Evolutionary conservation across 2,329 filamentous ascomycete species (phyloP), one percentile per base, ranked within the genome.

Genomic region (Colletotrichum tropicale): DNA sequence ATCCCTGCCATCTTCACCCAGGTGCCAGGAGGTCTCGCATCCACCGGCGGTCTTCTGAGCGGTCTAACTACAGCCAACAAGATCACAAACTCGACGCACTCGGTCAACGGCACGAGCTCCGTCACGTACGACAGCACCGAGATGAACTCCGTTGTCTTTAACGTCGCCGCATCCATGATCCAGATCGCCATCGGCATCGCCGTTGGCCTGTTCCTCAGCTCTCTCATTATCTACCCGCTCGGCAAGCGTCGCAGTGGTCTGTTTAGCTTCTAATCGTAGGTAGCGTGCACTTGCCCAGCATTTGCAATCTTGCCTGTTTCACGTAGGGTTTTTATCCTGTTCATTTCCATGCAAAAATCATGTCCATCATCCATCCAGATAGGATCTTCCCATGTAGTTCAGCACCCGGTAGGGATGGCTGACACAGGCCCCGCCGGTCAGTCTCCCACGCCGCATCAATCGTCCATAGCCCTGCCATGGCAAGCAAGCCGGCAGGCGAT

Each of bases 181-280:
- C 87, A 89, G 79, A 88, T 89, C 71, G 88, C 88, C 16, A 88
- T 89, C 76, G 88, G 88, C 16, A 89, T 89, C 66, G 88, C 88
- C 8, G 86, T 89, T 13, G 88, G 88, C 4, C 80, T 89, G 8
- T 89, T 89, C 75, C 79, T 89, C 76, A 88, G 87, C 73, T 87
- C 88, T 3, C 80, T 89, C 36, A 79, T 89, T 26, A 82, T 89
- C 8, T 89, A 89, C 76, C 88, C 88, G 8, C 81, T 89, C 38
- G 88, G 87, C 52, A 89, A 89, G 80, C 84, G 87, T 58, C 85
- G 88, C 58, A 89, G 87, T 74, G 87, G 87, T 6, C 80, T 89
- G 12, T 89, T 89, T 80, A 89, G 87, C 73, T 87, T 89, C 72
- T 89, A 79, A 81, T 64, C 21, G 61, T 64, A 36, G 32, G 61